Evolutionary conservation across 1,139 yeast species (phyloP), one percentile per base, ranked within the genome.

Genomic region (Blastobotrys indianensis): DNA sequence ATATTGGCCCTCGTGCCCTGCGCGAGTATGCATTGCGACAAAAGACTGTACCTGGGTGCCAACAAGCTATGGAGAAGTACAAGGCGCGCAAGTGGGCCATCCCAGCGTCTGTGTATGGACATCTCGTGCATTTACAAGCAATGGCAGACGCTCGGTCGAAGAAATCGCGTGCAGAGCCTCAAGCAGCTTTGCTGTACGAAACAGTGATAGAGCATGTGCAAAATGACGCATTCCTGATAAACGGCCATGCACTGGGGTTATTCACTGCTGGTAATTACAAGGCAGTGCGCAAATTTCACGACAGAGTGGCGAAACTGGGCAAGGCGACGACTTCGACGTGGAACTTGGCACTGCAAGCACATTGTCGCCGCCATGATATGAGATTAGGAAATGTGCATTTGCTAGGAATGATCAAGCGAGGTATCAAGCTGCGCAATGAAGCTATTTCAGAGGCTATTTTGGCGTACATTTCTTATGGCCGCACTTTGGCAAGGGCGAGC

Each of bases 191-290:
- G 33, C 4, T 25, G 12, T 34, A 16, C 16, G 32, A 12, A 6
- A 25, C 20, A 9, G 8, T 37, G 29, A 37, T 29, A 3, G 38
- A 36, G 30, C 13, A 23, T 23, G n/a, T 23, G 4, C 30, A 28
- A 2, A 17, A 20, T 5, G 30, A 23, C 8, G 30, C n/a, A 11
- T 17, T 23, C 5, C 38, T 36, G 13, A 15, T 25, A 6, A 15
- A 38, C n/a, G 38, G 42, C 29, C 25, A 42, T 29, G 39, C 48
- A 48, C 20, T 37, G 9, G 51, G 50, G 1, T 35, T 36, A 15
- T 25, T 44, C 11, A 17, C 28, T 25, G 11, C 13, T 2, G 12
- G 33, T 11, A 20, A 32, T 2, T 43, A 39, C 28, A 32, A 40
- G 4, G 30, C 23, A 11, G 47, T 47, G 8, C 16, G 38, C 4